Conservation (phyloP, 169 alveolate genomes). For the Theileria equi region DNA sequence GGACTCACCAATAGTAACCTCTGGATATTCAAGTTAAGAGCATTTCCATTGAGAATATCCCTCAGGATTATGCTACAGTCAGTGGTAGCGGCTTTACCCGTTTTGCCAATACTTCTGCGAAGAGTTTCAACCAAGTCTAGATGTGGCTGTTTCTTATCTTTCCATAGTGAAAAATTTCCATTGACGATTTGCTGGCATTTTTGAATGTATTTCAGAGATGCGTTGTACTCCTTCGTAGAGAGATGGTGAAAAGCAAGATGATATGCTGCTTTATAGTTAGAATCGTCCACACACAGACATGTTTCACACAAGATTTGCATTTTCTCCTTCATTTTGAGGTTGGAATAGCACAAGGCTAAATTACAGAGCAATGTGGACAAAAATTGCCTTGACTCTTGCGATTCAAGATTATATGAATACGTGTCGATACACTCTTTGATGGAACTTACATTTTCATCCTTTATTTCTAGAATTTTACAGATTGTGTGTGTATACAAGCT, state of each 20-base stretch:
- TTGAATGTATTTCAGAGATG: slow-evolving; percentile 19
- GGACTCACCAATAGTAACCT: slow-evolving; percentile 3
- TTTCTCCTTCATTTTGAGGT: slow-evolving; percentile 2
- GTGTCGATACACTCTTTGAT: not conserved
- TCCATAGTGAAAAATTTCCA: not conserved
- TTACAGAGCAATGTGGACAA: slow-evolving; percentile 47
- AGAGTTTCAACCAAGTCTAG: slow-evolving; percentile 14
- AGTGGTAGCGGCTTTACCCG: not conserved
- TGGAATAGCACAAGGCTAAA: slow-evolving; percentile 39
- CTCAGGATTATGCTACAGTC: slow-evolving; percentile 13
- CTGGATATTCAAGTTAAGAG: slow-evolving; percentile 18
- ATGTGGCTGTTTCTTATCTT: slow-evolving; percentile 30
- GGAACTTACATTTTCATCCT: not conserved
- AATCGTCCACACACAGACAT: slow-evolving; percentile 21
- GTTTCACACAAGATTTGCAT: slow-evolving; percentile 14
- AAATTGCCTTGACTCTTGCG: not conserved
- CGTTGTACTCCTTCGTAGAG: slow-evolving; percentile 13
- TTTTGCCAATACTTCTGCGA: not conserved
- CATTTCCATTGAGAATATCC: slow-evolving; percentile 13
- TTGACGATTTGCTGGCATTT: slow-evolving; percentile 46
- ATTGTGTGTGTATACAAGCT: slow-evolving; percentile 23
- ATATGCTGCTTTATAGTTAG: slow-evolving; percentile 61
- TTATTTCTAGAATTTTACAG: slow-evolving; percentile 5
- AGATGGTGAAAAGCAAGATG: slow-evolving; percentile 24
- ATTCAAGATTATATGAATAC: not conserved